Percentiles rank a stretch among this genome's conserved stretches.
These are phyloP conservation scores for Plectosphaerella sp. DNA, from an alignment of 2,329 filamentous ascomycete species.

Conservation along the genomic window DNA sequence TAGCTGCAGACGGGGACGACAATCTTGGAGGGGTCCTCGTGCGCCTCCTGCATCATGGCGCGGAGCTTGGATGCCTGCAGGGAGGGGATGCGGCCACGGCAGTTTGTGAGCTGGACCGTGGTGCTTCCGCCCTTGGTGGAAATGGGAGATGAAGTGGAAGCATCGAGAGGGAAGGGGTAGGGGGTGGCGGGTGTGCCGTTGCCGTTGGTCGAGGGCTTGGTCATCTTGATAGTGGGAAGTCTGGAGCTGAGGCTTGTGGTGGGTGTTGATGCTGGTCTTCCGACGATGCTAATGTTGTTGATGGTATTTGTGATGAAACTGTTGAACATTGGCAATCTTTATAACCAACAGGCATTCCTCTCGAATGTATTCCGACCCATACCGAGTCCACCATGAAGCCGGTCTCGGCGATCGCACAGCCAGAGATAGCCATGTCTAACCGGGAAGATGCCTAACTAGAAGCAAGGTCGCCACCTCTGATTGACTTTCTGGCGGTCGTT, in stretches of 20 bases:
- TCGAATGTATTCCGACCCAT: too few relatives aligned
- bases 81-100: constrained; percentile 30
- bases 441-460: background rate
- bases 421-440: too few relatives aligned
- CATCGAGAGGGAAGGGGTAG: constrained; percentile 27
- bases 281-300: background rate
- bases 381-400: too few relatives aligned
- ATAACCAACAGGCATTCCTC: background rate
- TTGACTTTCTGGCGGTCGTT: too few relatives aligned
- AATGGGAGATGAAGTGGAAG: background rate
- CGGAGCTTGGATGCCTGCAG: constrained; percentile 30
- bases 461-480: background rate
- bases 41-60: constrained; percentile 32
- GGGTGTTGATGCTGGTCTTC: background rate
- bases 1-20: constrained; percentile 36
- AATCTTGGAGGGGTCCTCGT: constrained; percentile 34
- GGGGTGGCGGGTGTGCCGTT: constrained; percentile 12
- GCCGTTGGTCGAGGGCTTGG: constrained; percentile 21
- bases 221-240: constrained; percentile 13
- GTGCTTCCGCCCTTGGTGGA: constrained; percentile 2
- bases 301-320: background rate
- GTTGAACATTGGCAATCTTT: background rate
- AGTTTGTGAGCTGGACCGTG: constrained; percentile 17
- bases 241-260: constrained; percentile 3
- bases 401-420: too few relatives aligned